Conservation (phyloP, 176 grass and related monocot species). For the Musa itinerans region DNA sequence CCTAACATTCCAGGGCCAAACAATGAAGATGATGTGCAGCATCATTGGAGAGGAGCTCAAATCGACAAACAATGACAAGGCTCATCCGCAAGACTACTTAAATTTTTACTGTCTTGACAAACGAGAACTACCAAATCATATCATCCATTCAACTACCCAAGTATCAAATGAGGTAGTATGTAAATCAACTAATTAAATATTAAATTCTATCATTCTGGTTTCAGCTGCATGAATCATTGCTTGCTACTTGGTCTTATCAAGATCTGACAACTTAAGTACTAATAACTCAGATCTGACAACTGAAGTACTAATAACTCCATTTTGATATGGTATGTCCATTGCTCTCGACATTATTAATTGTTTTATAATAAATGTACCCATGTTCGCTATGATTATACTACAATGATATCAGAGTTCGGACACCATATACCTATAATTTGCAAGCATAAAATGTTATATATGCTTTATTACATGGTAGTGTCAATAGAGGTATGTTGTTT, state of each 20-base stretch:
- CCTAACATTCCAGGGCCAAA: constrained; percentile 6
- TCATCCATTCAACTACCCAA: background rate
- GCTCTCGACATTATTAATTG: too few species aligned
- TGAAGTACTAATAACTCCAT: background rate
- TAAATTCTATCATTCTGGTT: background rate
- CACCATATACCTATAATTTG: too few species aligned
- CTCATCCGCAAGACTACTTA: constrained; percentile 6
- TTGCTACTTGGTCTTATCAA: background rate
- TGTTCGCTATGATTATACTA: too few species aligned
- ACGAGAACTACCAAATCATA: background rate
- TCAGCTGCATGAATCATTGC: background rate
- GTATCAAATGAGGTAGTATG: background rate
- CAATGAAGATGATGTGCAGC: constrained; percentile 8
- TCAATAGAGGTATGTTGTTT: too few species aligned
- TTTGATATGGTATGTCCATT: background rate
- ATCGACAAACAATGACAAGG: background rate
- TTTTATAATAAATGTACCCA: too few species aligned
- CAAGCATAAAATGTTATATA: too few species aligned
- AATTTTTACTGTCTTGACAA: constrained; percentile 14
- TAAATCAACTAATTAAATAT: background rate
- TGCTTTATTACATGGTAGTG: too few species aligned
- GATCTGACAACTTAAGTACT: background rate
- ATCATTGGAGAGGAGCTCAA: constrained; percentile 9
- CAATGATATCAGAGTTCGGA: too few species aligned
- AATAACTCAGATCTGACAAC: background rate